Evolutionary conservation across 1,139 yeast genomes (phyloP), one percentile per base, ranked within the genome.

Genomic region (Entelexis paramagnoliae): DNA sequence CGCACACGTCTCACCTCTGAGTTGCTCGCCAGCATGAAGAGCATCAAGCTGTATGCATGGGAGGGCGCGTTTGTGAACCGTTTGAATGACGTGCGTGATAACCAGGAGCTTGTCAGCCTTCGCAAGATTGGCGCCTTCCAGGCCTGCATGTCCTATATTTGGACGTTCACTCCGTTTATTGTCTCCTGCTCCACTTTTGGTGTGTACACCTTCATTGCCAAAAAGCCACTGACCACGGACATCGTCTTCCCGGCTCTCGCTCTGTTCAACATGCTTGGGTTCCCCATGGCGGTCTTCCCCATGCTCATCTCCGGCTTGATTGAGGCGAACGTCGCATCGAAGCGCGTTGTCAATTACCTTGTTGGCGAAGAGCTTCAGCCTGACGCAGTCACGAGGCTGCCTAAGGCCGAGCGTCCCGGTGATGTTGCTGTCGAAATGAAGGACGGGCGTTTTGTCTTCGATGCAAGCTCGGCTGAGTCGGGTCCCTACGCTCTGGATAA

Each of bases 251-350:
- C 99, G 14, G 95, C 97, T 1, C 74, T 91, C 59, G 77, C 96
- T 1, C 74, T 91, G 59, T 66, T 66, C 62, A 91, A 89, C 66
- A 72, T 91, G 64, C 75, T 91, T 56, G 76, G 83, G 2, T 91
- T 93, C 78, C 98, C 99, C 49, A 75, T 91, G 59, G 91, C 95
- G n/a, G 84, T 87, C 40, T 76, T 91, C 57, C 98, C 98, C 45
- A 86, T 81, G 79, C 93, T 91, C 19, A 79, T 91, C 58, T 82
- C 95, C 28, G 77, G 86, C 50, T 69, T 87, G 52, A 82, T 91
- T 55, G 98, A 91, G 67, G 89, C 96, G 1, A 84, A 86, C 60
- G 97, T 91, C 49, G 91, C 98, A 8, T 67, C 87, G 50, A 72
- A 74, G 13, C 81, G 98, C 73, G 75, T 91, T 62, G 77, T 80